Base-by-base conservation (phyloP, 208 protist species). In the Trypanosoma theileri region DNA sequence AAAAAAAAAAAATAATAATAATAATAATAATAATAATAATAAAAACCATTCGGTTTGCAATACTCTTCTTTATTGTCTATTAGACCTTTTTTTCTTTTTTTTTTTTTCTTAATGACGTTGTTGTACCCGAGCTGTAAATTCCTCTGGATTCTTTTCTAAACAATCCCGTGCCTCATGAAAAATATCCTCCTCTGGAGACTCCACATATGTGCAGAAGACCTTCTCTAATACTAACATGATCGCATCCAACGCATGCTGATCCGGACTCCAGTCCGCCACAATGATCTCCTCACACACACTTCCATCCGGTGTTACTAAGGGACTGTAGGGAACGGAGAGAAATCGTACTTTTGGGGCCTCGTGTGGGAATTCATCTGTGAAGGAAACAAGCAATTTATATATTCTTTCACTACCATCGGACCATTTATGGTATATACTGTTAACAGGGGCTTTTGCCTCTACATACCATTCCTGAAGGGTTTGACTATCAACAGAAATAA, bases 331-430 rank as follows among this genome's bases (percentile, higher is more conserved):
- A 21, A 51, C 54, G 4, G 85, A 85, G 3, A 84, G 50, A 50
- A 95, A 76, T 11, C 59, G 60, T 26, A 93, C 57, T 41, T 57
- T 73, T 7, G 89, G 89, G 12, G 84, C 74, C 28, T 74, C 69
- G 61, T 86, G 76, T 0, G 89, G 89, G 69, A 91, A 95, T 28
- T 86, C 73, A 7, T 81, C 62, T 10, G 64, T 69, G 40, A 89
- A 82, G 13, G 78, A 21, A 7, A 93, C 28, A 0, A 6, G 22
- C 7, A 75, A 31, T 24, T 75, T 41, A 63, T 93, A 90, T 53
- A 41, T 68, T 16, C 14, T 54, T 21, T 31, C 48, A 52, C 19
- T 53, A 12, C 1, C 12, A 10, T 59, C 26, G 12, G 54, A 2
- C 22, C 31, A 24, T 10, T 63, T 74, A 4, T 56, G 55, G 64